Percentiles rank a stretch among this genome's conserved stretches.
Conservation (phyloP, 495 filamentous ascomycete species). For the Cudoniella acicularis region DNA sequence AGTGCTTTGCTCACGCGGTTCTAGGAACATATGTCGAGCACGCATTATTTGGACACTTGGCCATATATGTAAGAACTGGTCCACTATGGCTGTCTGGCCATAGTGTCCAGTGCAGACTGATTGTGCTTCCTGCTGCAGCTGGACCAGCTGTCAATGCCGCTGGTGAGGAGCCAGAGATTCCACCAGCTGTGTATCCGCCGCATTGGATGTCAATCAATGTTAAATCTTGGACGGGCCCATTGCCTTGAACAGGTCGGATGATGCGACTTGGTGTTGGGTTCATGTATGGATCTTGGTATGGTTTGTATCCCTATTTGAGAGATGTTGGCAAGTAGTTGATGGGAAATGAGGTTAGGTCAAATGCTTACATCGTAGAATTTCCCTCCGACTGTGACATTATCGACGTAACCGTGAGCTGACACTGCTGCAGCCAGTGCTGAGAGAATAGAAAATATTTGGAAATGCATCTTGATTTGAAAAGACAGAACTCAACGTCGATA, state of each 20-base stretch:
- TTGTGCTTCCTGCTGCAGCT: constrained; percentile 49
- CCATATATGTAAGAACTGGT: constrained; percentile 64
- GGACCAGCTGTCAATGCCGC: constrained; percentile 47
- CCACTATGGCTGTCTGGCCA: constrained; percentile 65
- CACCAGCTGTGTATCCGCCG: constrained; percentile 33
- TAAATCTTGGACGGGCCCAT: constrained; percentile 47
- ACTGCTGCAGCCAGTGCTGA: constrained; percentile 48
- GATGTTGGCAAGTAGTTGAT: no score
- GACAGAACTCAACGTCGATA: neutral
- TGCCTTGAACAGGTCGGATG: constrained; percentile 45
- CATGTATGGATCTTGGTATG: constrained; percentile 47
- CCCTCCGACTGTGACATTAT: constrained; percentile 42
- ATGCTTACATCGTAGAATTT: constrained; percentile 30
- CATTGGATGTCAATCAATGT: constrained; percentile 45
- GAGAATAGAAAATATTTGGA: constrained; percentile 32
- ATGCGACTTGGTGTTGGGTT: constrained; percentile 37
- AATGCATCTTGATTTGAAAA: neutral
- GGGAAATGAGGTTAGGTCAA: constrained; percentile 17
- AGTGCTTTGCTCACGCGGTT: constrained; percentile 34
- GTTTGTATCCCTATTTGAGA: constrained; percentile 32
- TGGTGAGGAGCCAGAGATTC: constrained; percentile 41
- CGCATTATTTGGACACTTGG: constrained; percentile 55
- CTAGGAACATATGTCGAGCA: constrained; percentile 53
- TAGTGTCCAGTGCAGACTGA: constrained; percentile 59
- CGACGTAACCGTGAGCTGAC: constrained; percentile 60